Evolutionary conservation across 208 protist species (phyloP).

Genomic region (Leishmania mexicana): DNA sequence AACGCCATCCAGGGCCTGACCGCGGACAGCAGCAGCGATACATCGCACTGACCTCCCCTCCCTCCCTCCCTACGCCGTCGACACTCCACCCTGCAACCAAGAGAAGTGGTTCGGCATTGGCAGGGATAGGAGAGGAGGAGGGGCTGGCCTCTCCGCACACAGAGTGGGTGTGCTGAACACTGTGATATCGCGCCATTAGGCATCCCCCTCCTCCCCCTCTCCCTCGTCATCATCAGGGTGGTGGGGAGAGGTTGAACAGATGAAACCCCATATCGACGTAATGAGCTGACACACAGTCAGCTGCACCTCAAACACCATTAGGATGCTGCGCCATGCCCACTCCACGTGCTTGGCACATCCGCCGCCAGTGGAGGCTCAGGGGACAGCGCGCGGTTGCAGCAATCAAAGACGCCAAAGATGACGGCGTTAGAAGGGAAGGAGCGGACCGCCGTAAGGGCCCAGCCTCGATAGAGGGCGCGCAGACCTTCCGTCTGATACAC

Average conservation of each 20-base stretch:
- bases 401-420: conserved; percentile 69
- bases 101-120: neutral
- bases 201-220: too few relatives aligned
- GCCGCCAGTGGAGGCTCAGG: neutral
- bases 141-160: neutral
- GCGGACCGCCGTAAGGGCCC: conserved; percentile 66
- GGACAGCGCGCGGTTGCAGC: conserved; percentile 29
- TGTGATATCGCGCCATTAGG: neutral
- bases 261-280: neutral
- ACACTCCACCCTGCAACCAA: neutral
- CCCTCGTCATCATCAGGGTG: neutral
- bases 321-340: neutral
- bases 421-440: conserved; percentile 88
- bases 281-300: neutral
- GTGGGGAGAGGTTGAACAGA: neutral
- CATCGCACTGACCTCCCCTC: neutral
- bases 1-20: neutral
- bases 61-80: neutral
- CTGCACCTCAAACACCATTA: neutral
- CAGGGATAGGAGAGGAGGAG: neutral
- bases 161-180: neutral
- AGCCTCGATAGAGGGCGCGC: conserved; percentile 75
- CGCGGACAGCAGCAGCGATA: neutral
- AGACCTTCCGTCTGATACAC: conserved; percentile 68
- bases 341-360: neutral